A percentile compares a stretch with the other conserved stretches of the same genome.
phyloP scores from a whole-genome alignment of 768 basidiomycete genomes.

The Phlegmacium glaucopus region DNA sequence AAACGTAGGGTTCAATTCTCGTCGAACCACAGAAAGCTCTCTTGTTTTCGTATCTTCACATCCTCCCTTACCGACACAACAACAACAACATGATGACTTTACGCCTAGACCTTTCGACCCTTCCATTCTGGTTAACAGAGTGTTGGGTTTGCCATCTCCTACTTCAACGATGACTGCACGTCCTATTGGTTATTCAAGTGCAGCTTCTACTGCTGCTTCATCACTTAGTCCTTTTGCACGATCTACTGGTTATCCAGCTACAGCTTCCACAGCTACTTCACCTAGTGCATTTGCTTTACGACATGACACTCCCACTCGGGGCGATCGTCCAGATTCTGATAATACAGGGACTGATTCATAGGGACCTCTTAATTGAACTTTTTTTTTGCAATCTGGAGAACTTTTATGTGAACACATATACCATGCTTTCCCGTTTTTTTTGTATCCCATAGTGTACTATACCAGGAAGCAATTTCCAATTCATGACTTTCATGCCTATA shows the following conservation, averaged over 20 bases:
- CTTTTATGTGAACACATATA: neutral
- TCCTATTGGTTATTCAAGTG: conserved; percentile 8
- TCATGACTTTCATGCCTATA: no score
- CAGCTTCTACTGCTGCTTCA: conserved; percentile 10
- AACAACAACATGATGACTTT: conserved; percentile 13
- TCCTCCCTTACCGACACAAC: conserved; percentile 4
- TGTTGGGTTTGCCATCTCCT: conserved; percentile 25
- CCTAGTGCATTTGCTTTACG: conserved; percentile 3
- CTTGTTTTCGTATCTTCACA: conserved; percentile 4
- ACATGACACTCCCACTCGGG: conserved; percentile 4
- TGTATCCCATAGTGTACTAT: no score
- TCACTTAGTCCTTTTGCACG: conserved; percentile 7
- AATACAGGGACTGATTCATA: conserved; percentile 7
- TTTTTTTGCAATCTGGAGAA: neutral
- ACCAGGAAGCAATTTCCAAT: no score
- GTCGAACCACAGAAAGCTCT: conserved; percentile 16
- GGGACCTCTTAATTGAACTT: conserved; percentile 1
- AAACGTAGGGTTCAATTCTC: conserved; percentile 15
- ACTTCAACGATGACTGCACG: conserved; percentile 11
- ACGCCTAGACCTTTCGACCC: conserved; percentile 14
- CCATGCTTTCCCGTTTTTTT: no score
- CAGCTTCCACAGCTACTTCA: conserved; percentile 9
- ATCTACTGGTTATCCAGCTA: conserved; percentile 8
- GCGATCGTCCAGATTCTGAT: conserved; percentile 10
- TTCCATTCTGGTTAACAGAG: conserved; percentile 18